These are phyloP conservation scores for Diaporthe vexans DNA, from an alignment of 2,329 filamentous ascomycete species.

Conservation along the genomic window DNA sequence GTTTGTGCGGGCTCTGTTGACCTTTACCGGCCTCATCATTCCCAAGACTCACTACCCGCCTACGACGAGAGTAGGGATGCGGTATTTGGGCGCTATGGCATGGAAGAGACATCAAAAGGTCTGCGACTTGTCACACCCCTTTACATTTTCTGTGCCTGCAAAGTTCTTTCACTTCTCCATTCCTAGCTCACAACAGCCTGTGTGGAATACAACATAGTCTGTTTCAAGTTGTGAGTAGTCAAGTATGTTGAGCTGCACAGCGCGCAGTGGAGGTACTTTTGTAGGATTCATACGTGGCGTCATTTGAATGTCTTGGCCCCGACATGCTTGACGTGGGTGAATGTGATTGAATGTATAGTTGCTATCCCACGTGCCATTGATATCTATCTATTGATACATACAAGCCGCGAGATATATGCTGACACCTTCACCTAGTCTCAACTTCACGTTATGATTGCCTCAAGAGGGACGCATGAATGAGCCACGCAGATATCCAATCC, in stretches of 20 bases:
- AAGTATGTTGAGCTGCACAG: background rate
- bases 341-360: background rate
- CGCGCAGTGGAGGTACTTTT: background rate
- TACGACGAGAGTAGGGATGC: too few relatives aligned
- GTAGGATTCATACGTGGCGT: background rate
- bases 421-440: background rate
- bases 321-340: background rate
- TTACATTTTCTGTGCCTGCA: too few relatives aligned
- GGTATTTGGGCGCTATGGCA: too few relatives aligned
- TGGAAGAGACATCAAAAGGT: too few relatives aligned
- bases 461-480: background rate
- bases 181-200: background rate
- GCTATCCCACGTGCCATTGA: too few relatives aligned
- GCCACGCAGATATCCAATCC: background rate
- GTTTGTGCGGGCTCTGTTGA: too few relatives aligned
- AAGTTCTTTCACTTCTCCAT: background rate
- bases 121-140: too few relatives aligned
- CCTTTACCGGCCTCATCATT: too few relatives aligned
- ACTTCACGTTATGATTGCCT: background rate
- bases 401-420: background rate
- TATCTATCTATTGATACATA: too few relatives aligned
- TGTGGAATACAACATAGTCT: background rate
- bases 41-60: too few relatives aligned
- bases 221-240: background rate
- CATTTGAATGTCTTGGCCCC: background rate